These are phyloP conservation scores for Rhododendron simsii DNA, from an alignment of 148 eudicot genomes.

Conservation along the genomic window DNA sequence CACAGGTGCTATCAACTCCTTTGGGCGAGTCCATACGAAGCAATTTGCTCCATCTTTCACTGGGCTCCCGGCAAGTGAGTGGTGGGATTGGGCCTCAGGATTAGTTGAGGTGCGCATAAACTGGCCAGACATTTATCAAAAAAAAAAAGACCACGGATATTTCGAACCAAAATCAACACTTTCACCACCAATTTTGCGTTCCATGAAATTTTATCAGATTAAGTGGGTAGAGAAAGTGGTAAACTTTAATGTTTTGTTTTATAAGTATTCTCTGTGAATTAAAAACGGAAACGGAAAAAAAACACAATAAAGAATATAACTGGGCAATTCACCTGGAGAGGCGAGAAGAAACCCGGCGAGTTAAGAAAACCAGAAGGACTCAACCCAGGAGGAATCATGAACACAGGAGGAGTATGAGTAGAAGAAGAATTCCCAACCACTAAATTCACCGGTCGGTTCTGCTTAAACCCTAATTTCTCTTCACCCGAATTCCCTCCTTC, in stretches of 20 bases:
- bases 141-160: neutral
- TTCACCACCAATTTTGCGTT: neutral
- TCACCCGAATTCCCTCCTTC: neutral
- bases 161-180: neutral
- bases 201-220: neutral
- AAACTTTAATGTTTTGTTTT: neutral
- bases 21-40: too few species aligned
- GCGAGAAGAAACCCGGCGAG: slow-evolving; percentile 61
- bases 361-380: slow-evolving; percentile 73
- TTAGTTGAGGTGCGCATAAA: too few species aligned
- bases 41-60: too few species aligned
- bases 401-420: slow-evolving; percentile 10
- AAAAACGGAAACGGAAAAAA: neutral
- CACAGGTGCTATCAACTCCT: too few species aligned
- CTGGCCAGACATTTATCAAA: too few species aligned
- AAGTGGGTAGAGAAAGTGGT: neutral
- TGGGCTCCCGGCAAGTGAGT: too few species aligned
- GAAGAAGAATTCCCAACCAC: slow-evolving; percentile 40
- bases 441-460: slow-evolving; percentile 52
- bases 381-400: slow-evolving; percentile 62
- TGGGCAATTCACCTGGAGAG: slow-evolving; percentile 7
- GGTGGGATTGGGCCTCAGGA: too few species aligned
- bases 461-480: slow-evolving; percentile 44
- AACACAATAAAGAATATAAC: neutral
- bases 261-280: neutral